phyloP scores from a whole-genome alignment of 2,329 filamentous ascomycete genomes.

The Xylaria multiplex region DNA sequence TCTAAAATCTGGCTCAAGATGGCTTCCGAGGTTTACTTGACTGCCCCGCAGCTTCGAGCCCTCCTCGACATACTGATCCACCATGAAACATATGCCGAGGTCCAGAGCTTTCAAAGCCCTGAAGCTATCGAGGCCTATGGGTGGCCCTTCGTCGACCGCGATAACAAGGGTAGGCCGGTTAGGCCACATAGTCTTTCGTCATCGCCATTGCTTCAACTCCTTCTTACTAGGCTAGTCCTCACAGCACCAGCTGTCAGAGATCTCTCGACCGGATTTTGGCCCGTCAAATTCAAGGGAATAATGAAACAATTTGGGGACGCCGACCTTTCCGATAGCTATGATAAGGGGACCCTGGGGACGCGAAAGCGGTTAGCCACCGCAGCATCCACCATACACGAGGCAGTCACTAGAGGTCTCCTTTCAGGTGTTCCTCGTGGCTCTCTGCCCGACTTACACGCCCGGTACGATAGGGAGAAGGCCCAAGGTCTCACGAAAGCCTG shows the following conservation, averaged over 20 bases:
- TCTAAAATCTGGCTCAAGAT: slow-evolving; percentile 19
- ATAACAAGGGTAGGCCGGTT: slow-evolving; percentile 40
- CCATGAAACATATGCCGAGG: slow-evolving; percentile 71
- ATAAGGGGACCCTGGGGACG: slow-evolving; percentile 78
- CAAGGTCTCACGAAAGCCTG: slow-evolving; percentile 71
- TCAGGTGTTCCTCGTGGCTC: slow-evolving; percentile 62
- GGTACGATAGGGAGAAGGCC: slow-evolving; percentile 69
- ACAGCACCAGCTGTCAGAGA: slow-evolving; percentile 73
- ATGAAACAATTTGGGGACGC: slow-evolving; percentile 71
- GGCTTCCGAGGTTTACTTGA: slow-evolving; percentile 38
- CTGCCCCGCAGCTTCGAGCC: slow-evolving; percentile 58
- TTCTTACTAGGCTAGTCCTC: slow-evolving; percentile 73
- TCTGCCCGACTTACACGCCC: slow-evolving; percentile 42
- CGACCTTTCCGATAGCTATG: slow-evolving; percentile 82
- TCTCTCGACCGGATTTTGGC: slow-evolving; percentile 73
- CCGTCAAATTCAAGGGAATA: slow-evolving; percentile 66
- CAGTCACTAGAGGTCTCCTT: slow-evolving; percentile 71
- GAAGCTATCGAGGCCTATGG: slow-evolving; percentile 74
- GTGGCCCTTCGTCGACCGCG: slow-evolving; percentile 66
- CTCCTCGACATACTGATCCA: slow-evolving; percentile 70
- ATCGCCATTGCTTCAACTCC: slow-evolving; percentile 73
- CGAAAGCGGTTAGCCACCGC: slow-evolving; percentile 80
- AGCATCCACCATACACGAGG: slow-evolving; percentile 74
- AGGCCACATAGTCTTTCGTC: slow-evolving; percentile 54
- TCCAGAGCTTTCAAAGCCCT: slow-evolving; percentile 75